Conservation (phyloP, 805 yeast species). For the Candida peoriensis region DNA sequence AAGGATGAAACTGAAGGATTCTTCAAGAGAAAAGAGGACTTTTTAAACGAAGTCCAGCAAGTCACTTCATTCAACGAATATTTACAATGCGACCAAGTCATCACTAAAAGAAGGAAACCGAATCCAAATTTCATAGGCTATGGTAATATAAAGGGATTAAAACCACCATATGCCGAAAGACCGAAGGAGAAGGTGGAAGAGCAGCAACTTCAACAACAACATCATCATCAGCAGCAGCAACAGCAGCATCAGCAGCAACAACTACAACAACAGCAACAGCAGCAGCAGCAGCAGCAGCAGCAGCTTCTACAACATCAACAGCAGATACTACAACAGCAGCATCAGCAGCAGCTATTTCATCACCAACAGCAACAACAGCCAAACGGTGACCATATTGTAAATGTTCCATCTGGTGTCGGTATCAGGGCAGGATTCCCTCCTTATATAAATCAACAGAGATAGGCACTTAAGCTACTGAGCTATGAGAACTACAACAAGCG, state of each 20-base stretch:
- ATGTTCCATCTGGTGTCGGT: too few relatives aligned
- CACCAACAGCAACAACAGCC: not conserved
- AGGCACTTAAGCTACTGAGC: too few relatives aligned
- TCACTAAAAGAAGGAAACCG: conserved; percentile 39
- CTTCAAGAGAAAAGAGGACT: conserved; percentile 26
- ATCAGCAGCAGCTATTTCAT: not conserved
- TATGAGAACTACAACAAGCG: too few relatives aligned
- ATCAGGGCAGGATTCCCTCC: too few relatives aligned
- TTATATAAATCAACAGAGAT: too few relatives aligned
- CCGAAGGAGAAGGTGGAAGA: conserved; percentile 3
- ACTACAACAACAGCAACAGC: conserved; percentile 3
- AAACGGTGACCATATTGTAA: not conserved
- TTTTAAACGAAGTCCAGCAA: conserved; percentile 25
- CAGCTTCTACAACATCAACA: not conserved
- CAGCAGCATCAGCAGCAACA: conserved; percentile 3
- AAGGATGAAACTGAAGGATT: conserved; percentile 21
- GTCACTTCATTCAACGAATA: conserved; percentile 32
- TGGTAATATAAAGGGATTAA: conserved; percentile 38
- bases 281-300: not conserved
- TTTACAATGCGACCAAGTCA: conserved; percentile 37
- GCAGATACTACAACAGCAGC: not conserved
- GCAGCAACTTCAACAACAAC: not conserved
- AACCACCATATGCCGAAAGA: conserved; percentile 36
- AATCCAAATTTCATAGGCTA: conserved; percentile 44
- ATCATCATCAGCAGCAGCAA: not conserved